Evolutionary conservation across 805 yeast species (phyloP).

Genomic region (Starmerella apicola): DNA sequence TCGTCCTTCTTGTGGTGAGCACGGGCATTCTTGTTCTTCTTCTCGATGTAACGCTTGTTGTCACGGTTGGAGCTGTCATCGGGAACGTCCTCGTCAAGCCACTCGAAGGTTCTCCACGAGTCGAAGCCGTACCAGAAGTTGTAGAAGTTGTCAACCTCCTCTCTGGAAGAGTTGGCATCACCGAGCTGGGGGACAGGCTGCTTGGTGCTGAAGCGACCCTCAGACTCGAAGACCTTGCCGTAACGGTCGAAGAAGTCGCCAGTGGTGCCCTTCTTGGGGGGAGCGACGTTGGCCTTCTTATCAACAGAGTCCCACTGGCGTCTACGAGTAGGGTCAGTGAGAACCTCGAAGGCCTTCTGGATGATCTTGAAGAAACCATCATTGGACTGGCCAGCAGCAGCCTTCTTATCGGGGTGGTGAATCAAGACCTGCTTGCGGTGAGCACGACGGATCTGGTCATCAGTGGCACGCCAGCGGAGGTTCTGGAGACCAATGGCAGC

Average conservation of each 20-base stretch:
- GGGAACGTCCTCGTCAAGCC: conserved; percentile 97
- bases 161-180: conserved; percentile 49
- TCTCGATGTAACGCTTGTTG: conserved; percentile 96
- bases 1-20: conserved; percentile 97
- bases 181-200: conserved; percentile 85
- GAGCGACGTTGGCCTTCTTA: conserved; percentile 67
- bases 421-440: conserved; percentile 92
- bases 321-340: conserved; percentile 76
- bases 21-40: conserved; percentile 92
- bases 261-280: conserved; percentile 50
- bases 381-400: conserved; percentile 76
- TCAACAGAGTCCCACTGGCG: conserved; percentile 94
- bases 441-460: conserved; percentile 87
- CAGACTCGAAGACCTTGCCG: conserved; percentile 83
- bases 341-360: conserved; percentile 87
- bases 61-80: conserved; percentile 99
- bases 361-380: conserved; percentile 97
- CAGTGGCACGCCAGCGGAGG: conserved; percentile 81
- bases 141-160: conserved; percentile 78
- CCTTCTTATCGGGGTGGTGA: conserved; percentile 97
- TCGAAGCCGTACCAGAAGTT: conserved; percentile 87
- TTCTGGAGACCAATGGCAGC: conserved; percentile 90
- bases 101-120: conserved; percentile 97
- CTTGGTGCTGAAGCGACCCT: conserved; percentile 83
- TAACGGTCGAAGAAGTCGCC: conserved; percentile 86